Percentiles rank a stretch among this genome's conserved stretches.
Conservation (phyloP, 1,139 yeast species). For the Blastobotrys illinoisensis region DNA sequence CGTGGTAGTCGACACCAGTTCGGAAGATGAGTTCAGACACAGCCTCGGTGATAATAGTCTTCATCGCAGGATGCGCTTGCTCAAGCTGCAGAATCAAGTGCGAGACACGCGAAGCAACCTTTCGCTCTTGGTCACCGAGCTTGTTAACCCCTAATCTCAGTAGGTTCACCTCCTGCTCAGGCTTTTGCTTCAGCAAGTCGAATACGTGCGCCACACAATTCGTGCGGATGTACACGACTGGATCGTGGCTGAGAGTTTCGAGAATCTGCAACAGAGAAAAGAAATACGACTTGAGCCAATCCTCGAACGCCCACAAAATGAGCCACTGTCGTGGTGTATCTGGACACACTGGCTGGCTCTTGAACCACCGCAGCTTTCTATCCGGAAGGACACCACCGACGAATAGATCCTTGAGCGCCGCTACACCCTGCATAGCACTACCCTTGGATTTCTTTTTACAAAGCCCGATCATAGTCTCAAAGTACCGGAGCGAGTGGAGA, state of each 20-base stretch:
- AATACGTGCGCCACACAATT: conserved; percentile 71
- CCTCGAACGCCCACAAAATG: conserved; percentile 82
- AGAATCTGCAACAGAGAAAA: conserved; percentile 66
- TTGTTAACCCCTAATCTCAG: conserved; percentile 87
- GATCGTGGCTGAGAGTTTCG: conserved; percentile 77
- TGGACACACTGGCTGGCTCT: conserved; percentile 60
- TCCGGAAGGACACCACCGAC: conserved; percentile 71
- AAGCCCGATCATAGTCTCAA: conserved; percentile 69
- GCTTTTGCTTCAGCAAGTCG: conserved; percentile 75
- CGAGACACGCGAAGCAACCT: conserved; percentile 86
- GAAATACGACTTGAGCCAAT: conserved; percentile 70
- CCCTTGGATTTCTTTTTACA: conserved; percentile 92
- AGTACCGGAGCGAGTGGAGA: conserved; percentile 75
- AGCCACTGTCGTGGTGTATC: conserved; percentile 41
- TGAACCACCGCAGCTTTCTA: conserved; percentile 74
- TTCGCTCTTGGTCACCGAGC: conserved; percentile 86
- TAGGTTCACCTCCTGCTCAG: conserved; percentile 94
- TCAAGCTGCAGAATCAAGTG: conserved; percentile 73
- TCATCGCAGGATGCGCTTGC: conserved; percentile 96
- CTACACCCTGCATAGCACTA: conserved; percentile 85
- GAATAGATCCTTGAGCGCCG: conserved; percentile 83
- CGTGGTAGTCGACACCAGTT: conserved; percentile 73
- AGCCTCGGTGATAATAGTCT: conserved; percentile 67
- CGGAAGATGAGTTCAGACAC: conserved; percentile 78
- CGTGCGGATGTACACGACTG: conserved; percentile 85